Conservation (phyloP, 768 basidiomycete genomes). For the Suillus sp. region DNA sequence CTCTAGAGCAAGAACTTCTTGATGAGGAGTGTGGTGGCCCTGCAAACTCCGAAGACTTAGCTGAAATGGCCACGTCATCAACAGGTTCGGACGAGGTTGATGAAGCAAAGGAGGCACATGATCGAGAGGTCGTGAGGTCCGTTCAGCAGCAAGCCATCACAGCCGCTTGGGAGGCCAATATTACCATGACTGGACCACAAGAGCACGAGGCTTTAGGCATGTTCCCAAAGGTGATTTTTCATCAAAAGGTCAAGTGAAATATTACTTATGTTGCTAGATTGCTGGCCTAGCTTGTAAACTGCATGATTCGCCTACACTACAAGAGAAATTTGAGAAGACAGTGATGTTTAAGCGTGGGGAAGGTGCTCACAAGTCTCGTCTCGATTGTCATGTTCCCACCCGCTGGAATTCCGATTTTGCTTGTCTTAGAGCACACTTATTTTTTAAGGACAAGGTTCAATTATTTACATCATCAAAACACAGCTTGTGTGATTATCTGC, state of each 20-base stretch:
- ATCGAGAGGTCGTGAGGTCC: conserved; percentile 19
- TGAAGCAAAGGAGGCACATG: conserved; percentile 22
- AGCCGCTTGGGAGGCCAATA: not conserved
- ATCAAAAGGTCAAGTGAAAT: too few relatives aligned
- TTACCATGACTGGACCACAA: not conserved
- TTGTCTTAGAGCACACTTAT: conserved; percentile 29
- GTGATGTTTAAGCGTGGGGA: conserved; percentile 6
- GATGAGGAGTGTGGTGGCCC: not conserved
- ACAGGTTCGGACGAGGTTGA: conserved; percentile 14
- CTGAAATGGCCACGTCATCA: too few relatives aligned
- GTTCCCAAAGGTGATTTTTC: too few relatives aligned
- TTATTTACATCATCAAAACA: conserved; percentile 21
- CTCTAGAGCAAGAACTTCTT: not conserved
- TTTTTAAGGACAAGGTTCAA: conserved; percentile 27
- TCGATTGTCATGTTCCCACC: conserved; percentile 31
- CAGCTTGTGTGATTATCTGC: conserved; percentile 22
- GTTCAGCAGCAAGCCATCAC: conserved; percentile 11
- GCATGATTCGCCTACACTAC: conserved; percentile 28
- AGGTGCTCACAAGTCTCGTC: conserved; percentile 17
- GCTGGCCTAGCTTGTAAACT: conserved; percentile 30
- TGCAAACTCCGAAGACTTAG: too few relatives aligned
- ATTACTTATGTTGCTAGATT: too few relatives aligned
- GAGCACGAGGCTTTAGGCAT: too few relatives aligned
- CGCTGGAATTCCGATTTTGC: conserved; percentile 35
- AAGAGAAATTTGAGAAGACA: conserved; percentile 29